Percentiles rank a stretch among this genome's conserved stretches.
These are phyloP conservation scores for Larix sibirica DNA, from an alignment of 83 land plant genomes.

Conservation along the genomic window DNA sequence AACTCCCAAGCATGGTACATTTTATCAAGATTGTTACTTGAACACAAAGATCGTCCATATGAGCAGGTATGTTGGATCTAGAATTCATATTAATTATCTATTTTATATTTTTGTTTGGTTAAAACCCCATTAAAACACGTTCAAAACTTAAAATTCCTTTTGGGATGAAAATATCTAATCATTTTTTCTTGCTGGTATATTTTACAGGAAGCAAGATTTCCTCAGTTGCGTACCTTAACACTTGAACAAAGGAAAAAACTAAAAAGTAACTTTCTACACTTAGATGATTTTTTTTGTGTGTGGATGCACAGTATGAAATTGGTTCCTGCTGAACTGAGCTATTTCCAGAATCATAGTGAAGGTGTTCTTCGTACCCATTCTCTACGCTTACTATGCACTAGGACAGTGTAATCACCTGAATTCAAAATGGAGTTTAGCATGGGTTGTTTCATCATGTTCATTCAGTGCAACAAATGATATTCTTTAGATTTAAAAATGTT, in stretches of 20 bases:
- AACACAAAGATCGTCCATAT: conserved; percentile 97
- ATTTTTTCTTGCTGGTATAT: neutral
- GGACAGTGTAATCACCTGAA: neutral
- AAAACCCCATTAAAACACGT: neutral
- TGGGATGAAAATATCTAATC: neutral
- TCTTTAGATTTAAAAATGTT: too few species aligned
- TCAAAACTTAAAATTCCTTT: neutral
- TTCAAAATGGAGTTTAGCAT: too few species aligned
- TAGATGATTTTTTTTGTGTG: conserved; percentile 93
- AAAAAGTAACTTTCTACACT: conserved; percentile 83
- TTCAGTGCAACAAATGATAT: too few species aligned
- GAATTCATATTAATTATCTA: neutral
- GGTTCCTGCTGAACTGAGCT: conserved; percentile 80
- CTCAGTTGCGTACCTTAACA: conserved; percentile 74
- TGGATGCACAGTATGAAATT: conserved; percentile 96
- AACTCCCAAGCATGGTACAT: conserved; percentile 98
- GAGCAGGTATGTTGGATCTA: conserved; percentile 72
- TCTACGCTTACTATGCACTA: neutral
- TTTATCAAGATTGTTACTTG: conserved; percentile 90
- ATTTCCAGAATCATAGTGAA: neutral
- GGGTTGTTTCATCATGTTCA: too few species aligned
- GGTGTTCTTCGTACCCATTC: conserved; percentile 3
- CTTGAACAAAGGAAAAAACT: conserved; percentile 78
- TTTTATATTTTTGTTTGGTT: neutral
- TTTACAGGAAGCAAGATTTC: conserved; percentile 96